These are phyloP conservation scores for Tulasnella sp. DNA, from an alignment of 768 basidiomycete species.

Conservation along the genomic window DNA sequence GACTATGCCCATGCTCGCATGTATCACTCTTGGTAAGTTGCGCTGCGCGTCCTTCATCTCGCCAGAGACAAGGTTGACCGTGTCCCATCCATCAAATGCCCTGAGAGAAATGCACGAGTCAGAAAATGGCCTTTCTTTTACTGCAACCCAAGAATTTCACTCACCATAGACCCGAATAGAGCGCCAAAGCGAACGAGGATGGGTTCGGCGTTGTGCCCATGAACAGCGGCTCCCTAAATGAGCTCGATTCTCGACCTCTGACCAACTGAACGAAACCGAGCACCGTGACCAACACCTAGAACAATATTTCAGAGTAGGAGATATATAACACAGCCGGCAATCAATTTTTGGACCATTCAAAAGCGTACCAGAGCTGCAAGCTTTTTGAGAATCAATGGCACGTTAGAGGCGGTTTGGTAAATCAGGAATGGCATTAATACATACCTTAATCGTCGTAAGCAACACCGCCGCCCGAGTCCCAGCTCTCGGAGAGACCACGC, in stretches of 20 bases:
- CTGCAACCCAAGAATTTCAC: no score
- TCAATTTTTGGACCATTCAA: no score
- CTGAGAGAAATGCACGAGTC: slow-evolving; percentile 12
- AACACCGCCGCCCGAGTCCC: slow-evolving; percentile 75
- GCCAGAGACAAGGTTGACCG: slow-evolving; percentile 71
- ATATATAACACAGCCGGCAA: slow-evolving; percentile 1
- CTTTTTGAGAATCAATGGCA: slow-evolving; percentile 28
- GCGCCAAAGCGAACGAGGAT: slow-evolving; percentile 79
- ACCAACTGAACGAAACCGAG: slow-evolving; percentile 69
- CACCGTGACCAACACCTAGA: slow-evolving; percentile 45
- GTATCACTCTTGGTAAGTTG: slow-evolving; percentile 82
- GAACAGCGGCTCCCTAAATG: slow-evolving; percentile 60
- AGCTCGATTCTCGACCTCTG: slow-evolving; percentile 56
- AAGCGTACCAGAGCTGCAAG: slow-evolving; percentile 51
- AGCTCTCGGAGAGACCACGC: slow-evolving; percentile 62
- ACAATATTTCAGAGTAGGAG: background rate
- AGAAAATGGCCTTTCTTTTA: background rate
- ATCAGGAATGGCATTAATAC: no score
- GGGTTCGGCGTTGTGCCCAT: slow-evolving; percentile 63
- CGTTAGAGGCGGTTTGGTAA: slow-evolving; percentile 2
- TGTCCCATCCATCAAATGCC: slow-evolving; percentile 95
- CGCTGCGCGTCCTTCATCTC: slow-evolving; percentile 73
- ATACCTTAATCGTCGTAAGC: slow-evolving; percentile 80
- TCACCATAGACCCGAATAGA: slow-evolving; percentile 79
- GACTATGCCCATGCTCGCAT: slow-evolving; percentile 79